Evolutionary conservation across 2,329 filamentous ascomycete genomes (phyloP).

Genomic region (Cyphellophora europaea): DNA sequence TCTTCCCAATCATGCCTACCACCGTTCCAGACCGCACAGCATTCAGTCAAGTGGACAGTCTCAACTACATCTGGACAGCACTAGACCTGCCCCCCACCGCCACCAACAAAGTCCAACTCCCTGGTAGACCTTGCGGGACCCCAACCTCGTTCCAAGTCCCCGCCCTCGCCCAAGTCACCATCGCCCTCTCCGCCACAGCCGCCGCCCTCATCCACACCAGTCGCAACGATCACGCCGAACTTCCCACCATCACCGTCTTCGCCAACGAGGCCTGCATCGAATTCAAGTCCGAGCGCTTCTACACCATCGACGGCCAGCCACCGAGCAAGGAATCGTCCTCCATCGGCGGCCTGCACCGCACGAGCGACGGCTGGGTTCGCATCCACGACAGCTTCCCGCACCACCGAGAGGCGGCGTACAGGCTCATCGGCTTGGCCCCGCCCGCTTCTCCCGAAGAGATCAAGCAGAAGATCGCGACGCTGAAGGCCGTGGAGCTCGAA

Average conservation of each 20-base stretch:
- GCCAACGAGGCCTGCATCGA: conserved; percentile 40
- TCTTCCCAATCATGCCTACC: no score
- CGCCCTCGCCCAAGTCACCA: conserved; percentile 42
- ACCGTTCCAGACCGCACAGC: no score
- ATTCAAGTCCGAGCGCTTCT: conserved; percentile 45
- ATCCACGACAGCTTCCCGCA: conserved; percentile 48
- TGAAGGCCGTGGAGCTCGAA: conserved; percentile 42
- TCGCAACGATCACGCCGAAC: conserved; percentile 16
- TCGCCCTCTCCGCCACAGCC: conserved; percentile 41
- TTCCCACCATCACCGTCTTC: conserved; percentile 34
- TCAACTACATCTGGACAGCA: no score
- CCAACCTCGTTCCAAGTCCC: conserved; percentile 50
- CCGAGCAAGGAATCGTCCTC: conserved; percentile 27
- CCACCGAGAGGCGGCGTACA: conserved; percentile 36
- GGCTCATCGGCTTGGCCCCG: conserved; percentile 31
- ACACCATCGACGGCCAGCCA: conserved; percentile 32
- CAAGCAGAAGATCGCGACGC: conserved; percentile 26
- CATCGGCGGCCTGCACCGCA: conserved; percentile 44
- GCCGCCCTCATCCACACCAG: conserved; percentile 38
- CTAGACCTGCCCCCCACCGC: no score
- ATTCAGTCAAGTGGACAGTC: no score
- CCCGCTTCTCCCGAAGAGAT: conserved; percentile 30
- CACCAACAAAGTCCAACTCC: no score
- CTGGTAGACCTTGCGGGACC: no score
- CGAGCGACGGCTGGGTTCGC: conserved; percentile 43